phyloP scores from a whole-genome alignment of 345 rosid genomes.

The Angophora floribunda region DNA sequence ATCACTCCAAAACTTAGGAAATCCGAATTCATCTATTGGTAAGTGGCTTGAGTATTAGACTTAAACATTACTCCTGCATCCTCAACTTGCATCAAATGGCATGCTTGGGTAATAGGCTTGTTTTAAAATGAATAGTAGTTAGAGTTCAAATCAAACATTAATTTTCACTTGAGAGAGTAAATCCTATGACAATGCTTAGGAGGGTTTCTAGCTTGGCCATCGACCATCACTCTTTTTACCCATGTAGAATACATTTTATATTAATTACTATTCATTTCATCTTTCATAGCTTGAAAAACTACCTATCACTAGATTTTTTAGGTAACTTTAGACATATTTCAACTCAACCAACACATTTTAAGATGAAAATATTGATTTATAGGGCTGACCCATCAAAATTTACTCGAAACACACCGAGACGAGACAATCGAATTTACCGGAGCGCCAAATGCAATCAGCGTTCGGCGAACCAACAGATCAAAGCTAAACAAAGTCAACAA shows the following conservation, averaged over 20 bases:
- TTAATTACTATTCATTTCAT: no score
- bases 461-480: not conserved
- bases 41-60: not conserved
- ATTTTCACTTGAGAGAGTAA: not conserved
- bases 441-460: not conserved
- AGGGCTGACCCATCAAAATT: not conserved
- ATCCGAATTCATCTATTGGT: accelerated
- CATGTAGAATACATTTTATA: not conserved
- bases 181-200: not conserved
- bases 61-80: not conserved
- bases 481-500: not conserved
- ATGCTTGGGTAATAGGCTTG: accelerated
- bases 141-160: not conserved
- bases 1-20: not conserved
- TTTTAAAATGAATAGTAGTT: accelerated
- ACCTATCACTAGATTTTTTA: accelerated
- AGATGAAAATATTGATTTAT: no score
- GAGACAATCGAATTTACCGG: not conserved
- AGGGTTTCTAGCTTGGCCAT: not conserved
- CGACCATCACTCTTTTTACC: no score
- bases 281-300: no score
- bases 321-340: accelerated
- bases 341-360: accelerated
- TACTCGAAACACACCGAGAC: not conserved
- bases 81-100: not conserved